Evolutionary conservation across 2,329 filamentous ascomycete species (phyloP).

Genomic region (Emergomyces orientalis): DNA sequence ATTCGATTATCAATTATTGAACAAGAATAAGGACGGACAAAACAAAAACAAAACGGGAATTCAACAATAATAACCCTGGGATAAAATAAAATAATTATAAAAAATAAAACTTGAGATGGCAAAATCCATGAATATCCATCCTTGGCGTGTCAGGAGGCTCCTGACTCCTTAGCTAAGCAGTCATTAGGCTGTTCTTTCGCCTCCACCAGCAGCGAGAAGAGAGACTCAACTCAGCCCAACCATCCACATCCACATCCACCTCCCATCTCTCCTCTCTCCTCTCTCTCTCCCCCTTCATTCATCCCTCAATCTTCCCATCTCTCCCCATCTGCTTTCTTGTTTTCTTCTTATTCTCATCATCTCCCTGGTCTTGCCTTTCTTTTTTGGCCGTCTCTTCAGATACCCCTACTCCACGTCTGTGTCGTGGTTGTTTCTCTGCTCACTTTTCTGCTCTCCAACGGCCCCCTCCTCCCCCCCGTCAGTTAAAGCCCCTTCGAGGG

Average conservation of each 20-base stretch:
- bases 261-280: slow-evolving; percentile 1
- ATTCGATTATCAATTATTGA: not conserved
- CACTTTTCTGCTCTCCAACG: not conserved
- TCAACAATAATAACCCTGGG: not conserved
- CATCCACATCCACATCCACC: slow-evolving; percentile 1
- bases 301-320: not conserved
- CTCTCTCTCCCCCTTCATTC: slow-evolving; percentile 4
- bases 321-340: slow-evolving; percentile 4
- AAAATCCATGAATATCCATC: too few species aligned
- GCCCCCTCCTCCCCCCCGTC: not conserved
- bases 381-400: slow-evolving; percentile 1
- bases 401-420: slow-evolving; percentile 8
- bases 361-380: not conserved
- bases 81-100: not conserved
- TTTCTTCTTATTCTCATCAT: not conserved
- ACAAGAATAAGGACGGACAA: not conserved
- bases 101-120: not conserved
- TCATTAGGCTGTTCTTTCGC: not conserved
- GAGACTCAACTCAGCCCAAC: not conserved
- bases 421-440: slow-evolving; percentile 3
- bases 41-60: not conserved
- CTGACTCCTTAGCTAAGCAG: slow-evolving; percentile 1
- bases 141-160: not conserved
- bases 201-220: too few species aligned
- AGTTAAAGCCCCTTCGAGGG: not conserved